Evolutionary conservation across 345 rosid species (phyloP).

Genomic region (Excoecaria agallocha): DNA sequence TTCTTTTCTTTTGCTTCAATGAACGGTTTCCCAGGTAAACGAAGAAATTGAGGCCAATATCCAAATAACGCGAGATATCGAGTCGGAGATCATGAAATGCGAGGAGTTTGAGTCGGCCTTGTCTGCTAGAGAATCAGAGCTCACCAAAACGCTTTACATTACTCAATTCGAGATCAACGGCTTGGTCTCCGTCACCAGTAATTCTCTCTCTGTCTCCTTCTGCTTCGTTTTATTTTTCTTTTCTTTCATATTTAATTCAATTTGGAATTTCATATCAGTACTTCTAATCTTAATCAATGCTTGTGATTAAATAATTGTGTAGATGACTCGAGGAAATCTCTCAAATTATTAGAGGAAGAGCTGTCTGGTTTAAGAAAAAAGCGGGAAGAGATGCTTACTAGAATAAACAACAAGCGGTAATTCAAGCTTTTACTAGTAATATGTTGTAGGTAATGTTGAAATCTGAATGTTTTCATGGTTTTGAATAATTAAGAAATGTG

Average conservation of each 20-base stretch:
- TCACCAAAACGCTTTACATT: slow-evolving; percentile 50
- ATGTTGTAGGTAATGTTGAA: no score
- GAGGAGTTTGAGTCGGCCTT: slow-evolving; percentile 46
- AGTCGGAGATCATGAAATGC: slow-evolving; percentile 62
- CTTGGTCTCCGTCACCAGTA: slow-evolving; percentile 54
- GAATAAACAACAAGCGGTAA: slow-evolving; percentile 46
- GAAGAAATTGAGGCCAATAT: slow-evolving; percentile 71
- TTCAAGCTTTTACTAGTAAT: background rate
- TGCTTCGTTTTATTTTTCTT: background rate
- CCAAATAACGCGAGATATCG: slow-evolving; percentile 59
- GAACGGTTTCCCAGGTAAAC: slow-evolving; percentile 46
- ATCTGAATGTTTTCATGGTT: background rate
- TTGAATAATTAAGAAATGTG: background rate
- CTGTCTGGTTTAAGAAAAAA: slow-evolving; percentile 31
- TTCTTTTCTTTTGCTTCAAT: background rate
- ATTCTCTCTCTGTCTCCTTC: background rate
- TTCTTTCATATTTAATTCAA: background rate
- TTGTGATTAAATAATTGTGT: background rate
- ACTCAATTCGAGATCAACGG: slow-evolving; percentile 67
- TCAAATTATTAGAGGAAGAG: slow-evolving; percentile 47
- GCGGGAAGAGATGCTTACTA: slow-evolving; percentile 38
- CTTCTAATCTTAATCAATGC: background rate
- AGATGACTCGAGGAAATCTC: slow-evolving; percentile 56
- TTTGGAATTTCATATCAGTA: background rate
- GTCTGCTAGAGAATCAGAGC: slow-evolving; percentile 50